Evolutionary conservation across 2,329 filamentous ascomycete genomes (phyloP).

Genomic region (Whalleya microplaca): DNA sequence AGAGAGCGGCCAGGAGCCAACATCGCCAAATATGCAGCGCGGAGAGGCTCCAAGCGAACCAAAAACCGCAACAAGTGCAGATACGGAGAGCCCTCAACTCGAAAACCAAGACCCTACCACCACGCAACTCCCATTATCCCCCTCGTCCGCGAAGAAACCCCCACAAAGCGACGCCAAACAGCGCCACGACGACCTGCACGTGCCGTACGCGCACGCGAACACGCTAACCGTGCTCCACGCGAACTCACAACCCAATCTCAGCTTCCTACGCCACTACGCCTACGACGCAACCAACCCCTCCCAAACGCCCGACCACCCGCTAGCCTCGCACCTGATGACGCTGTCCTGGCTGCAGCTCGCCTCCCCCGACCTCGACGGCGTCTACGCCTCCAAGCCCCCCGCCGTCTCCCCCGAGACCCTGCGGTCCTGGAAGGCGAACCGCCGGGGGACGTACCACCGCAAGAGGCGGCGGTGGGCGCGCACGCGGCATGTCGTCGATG

Average conservation of each 20-base stretch:
- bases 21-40: conserved; percentile 4
- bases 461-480: conserved; percentile 85
- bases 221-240: conserved; percentile 81
- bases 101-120: conserved; percentile 1
- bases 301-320: conserved; percentile 70
- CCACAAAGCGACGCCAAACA: conserved; percentile 14
- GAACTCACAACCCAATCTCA: conserved; percentile 85
- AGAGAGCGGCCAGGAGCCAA: conserved; percentile 2
- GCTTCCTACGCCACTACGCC: conserved; percentile 85
- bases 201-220: conserved; percentile 71
- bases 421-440: conserved; percentile 75
- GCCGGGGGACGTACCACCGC: conserved; percentile 82
- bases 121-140: conserved; percentile 12
- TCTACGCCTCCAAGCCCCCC: conserved; percentile 70
- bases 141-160: conserved; percentile 11
- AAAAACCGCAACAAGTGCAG: not conserved
- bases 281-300: conserved; percentile 73
- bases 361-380: conserved; percentile 72
- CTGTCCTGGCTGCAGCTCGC: conserved; percentile 93
- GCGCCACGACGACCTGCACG: conserved; percentile 53
- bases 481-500: conserved; percentile 72
- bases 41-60: conserved; percentile 7
- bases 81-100: not conserved
- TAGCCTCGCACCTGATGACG: conserved; percentile 78
- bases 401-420: conserved; percentile 63